These are phyloP conservation scores for Skeletonema potamos DNA, from an alignment of 108 stramenopile genomes.

Conservation along the genomic window DNA sequence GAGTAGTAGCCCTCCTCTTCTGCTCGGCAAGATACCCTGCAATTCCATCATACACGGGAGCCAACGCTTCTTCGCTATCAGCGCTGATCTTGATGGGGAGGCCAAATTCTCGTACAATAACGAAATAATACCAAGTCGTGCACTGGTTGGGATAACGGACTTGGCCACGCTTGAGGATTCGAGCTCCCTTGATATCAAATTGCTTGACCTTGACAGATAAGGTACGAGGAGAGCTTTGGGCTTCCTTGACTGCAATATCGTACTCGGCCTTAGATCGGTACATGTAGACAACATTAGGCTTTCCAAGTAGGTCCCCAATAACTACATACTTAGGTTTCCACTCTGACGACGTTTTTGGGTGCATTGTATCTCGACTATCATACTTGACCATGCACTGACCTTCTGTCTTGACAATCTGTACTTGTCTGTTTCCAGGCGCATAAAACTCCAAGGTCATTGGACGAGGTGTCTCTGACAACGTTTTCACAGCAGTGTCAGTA, in stretches of 20 bases:
- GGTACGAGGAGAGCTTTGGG: constrained; percentile 13
- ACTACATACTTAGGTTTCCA: constrained; percentile 54
- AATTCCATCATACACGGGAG: constrained; percentile 32
- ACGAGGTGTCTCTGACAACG: constrained; percentile 11
- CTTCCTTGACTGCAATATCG: constrained; percentile 40
- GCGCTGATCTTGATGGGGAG: constrained; percentile 42
- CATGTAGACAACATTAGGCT: constrained; percentile 40
- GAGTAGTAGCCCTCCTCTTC: neutral
- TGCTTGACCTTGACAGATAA: constrained; percentile 48
- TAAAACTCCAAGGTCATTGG: constrained; percentile 36
- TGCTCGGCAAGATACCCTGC: constrained; percentile 15
- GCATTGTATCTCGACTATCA: constrained; percentile 11
- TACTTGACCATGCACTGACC: constrained; percentile 46
- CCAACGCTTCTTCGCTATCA: constrained; percentile 14
- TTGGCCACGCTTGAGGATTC: constrained; percentile 21
- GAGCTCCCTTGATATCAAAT: constrained; percentile 35
- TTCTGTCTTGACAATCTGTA: constrained; percentile 28
- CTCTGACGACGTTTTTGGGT: constrained; percentile 13
- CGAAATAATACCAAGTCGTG: constrained; percentile 28
- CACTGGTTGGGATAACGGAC: constrained; percentile 8
- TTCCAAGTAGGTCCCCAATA: constrained; percentile 32
- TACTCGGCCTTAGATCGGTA: constrained; percentile 43
- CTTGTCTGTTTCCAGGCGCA: constrained; percentile 7
- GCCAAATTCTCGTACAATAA: constrained; percentile 18
- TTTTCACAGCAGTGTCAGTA: constrained; percentile 12